Evolutionary conservation across 169 alveolate genomes (phyloP).

Genomic region (Plasmodium gaboni): DNA sequence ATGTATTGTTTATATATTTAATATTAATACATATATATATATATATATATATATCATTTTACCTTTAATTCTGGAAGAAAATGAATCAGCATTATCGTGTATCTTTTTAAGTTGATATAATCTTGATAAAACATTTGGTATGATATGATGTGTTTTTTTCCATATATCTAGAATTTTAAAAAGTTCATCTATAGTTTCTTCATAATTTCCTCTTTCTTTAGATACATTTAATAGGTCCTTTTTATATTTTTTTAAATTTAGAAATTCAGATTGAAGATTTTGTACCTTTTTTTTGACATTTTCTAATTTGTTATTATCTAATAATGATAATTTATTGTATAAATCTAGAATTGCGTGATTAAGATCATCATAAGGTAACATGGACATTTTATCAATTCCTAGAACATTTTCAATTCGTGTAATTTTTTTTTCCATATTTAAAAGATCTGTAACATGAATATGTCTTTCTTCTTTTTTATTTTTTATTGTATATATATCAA

Average conservation of each 20-base stretch:
- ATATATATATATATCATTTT: not conserved
- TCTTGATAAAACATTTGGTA: slow-evolving; percentile 64
- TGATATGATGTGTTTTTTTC: slow-evolving; percentile 74
- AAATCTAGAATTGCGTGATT: slow-evolving; percentile 79
- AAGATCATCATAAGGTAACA: slow-evolving; percentile 81
- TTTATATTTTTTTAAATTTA: slow-evolving; percentile 63
- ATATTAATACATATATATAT: not conserved
- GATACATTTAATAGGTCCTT: slow-evolving; percentile 54
- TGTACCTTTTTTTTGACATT: slow-evolving; percentile 80
- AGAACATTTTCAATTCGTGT: slow-evolving; percentile 75
- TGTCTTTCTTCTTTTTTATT: slow-evolving; percentile 34
- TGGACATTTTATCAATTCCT: slow-evolving; percentile 79
- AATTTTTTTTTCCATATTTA: slow-evolving; percentile 78
- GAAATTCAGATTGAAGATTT: slow-evolving; percentile 69
- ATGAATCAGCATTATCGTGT: slow-evolving; percentile 73
- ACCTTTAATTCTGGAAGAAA: slow-evolving; percentile 66
- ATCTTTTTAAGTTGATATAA: slow-evolving; percentile 52
- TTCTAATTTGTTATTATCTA: slow-evolving; percentile 80
- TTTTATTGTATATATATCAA: slow-evolving; percentile 41
- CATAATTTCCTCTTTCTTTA: slow-evolving; percentile 73
- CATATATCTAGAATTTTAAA: slow-evolving; percentile 69
- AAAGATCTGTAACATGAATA: slow-evolving; percentile 69
- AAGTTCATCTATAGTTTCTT: slow-evolving; percentile 74
- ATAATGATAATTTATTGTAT: slow-evolving; percentile 77
- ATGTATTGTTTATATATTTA: not conserved